Evolutionary conservation across 768 basidiomycete species (phyloP), one percentile per base, ranked within the genome.

Genomic region (Kwoniella dendrophila): DNA sequence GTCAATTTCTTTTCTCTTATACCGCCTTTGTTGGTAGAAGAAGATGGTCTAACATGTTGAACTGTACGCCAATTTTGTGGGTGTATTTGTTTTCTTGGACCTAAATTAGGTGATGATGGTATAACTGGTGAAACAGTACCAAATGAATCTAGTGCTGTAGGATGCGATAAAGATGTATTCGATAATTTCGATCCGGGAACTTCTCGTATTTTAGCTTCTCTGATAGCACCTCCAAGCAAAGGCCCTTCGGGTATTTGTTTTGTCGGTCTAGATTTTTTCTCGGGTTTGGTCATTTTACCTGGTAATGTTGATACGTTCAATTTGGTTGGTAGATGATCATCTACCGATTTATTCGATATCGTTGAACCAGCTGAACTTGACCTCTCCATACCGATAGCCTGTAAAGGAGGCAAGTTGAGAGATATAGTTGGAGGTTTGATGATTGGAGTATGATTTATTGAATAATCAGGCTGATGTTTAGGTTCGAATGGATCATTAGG

Each of bases 41-140:
- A 22, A 52, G 20, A 57, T 24, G 40, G 40, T 53, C 55, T 55
- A 16, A 45, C 51, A 56, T 74, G 56, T 4, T 43, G 27, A 4
- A 76, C 72, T 18, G 56, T 70, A 0, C 70, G 62, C 75, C 76
- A 78, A 32, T 78, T 77, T 29, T 71, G 69, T 3, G 67, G 63
- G 54, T 78, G 77, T 1, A 60, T 22, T 58, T 71, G 59, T n/a
- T 55, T 44, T 1, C 18, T 41, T 29, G 8, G 43, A 12, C 32
- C 33, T 56, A 33, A 24, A 30, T 54, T 53, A 24, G 50, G 24
- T 24, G 38, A 47, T 20, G 62, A 48, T 1, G 58, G 41, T 26
- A 50, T 20, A 14, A 40, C 43, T n/a, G 67, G 18, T 1, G 64
- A 55, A 6, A 55, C 52, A 3, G 43, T 29, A 16, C 66, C 70